Evolutionary conservation across 2,329 filamentous ascomycete species (phyloP).

Genomic region (Phialophora tarda): DNA sequence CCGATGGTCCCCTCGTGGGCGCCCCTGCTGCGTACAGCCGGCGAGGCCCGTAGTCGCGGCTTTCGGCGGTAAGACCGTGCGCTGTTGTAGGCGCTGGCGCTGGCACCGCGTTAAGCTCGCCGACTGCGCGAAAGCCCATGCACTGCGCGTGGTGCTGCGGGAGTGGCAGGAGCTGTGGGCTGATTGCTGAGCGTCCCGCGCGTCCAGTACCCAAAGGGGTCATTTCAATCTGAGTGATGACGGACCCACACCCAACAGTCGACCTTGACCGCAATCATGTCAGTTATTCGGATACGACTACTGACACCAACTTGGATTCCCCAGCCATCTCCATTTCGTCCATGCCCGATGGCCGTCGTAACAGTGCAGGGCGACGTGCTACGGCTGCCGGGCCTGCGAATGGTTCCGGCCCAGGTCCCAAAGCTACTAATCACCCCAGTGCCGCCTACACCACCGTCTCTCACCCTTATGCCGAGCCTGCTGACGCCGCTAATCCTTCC

Average conservation of each 20-base stretch:
- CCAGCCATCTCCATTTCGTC: slow-evolving; percentile 37
- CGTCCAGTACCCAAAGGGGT: slow-evolving; percentile 11
- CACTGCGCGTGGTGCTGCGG: slow-evolving; percentile 10
- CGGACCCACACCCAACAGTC: slow-evolving; percentile 33
- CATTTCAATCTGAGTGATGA: slow-evolving; percentile 35
- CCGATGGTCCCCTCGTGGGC: slow-evolving; percentile 31
- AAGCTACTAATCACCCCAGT: slow-evolving; percentile 34
- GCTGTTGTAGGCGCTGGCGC: slow-evolving; percentile 1
- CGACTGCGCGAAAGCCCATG: slow-evolving; percentile 9
- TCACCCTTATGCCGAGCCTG: slow-evolving; percentile 31
- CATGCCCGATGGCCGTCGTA: slow-evolving; percentile 24
- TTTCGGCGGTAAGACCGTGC: slow-evolving; percentile 14
- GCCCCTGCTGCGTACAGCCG: slow-evolving; percentile 10
- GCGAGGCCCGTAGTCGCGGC: slow-evolving; percentile 20
- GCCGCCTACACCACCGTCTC: slow-evolving; percentile 23
- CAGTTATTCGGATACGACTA: slow-evolving; percentile 30
- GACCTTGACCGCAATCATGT: slow-evolving; percentile 31
- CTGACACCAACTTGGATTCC: slow-evolving; percentile 32
- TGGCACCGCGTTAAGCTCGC: slow-evolving; percentile 9
- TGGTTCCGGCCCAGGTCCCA: slow-evolving; percentile 14
- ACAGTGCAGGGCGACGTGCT: slow-evolving; percentile 15
- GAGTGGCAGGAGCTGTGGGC: slow-evolving; percentile 17
- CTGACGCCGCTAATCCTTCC: slow-evolving; percentile 38
- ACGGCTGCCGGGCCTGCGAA: slow-evolving; percentile 7
- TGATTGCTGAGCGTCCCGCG: slow-evolving; percentile 20